Conservation (phyloP, 345 rosid genomes). For the Populus ilicifolia region DNA sequence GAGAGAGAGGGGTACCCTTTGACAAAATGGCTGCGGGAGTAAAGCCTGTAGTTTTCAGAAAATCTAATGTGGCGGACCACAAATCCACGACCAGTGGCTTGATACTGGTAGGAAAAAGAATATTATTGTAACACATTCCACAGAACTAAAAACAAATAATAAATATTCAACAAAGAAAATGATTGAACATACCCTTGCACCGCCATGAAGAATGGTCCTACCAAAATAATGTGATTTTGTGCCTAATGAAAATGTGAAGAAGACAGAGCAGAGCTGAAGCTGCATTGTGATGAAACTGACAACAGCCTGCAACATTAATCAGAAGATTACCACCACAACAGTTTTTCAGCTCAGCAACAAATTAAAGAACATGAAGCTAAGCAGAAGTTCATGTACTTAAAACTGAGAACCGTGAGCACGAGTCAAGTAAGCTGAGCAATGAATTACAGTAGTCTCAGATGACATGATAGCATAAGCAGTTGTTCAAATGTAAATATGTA, state of each 20-base stretch:
- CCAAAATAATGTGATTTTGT: slow-evolving; percentile 96
- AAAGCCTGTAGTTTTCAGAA: slow-evolving; percentile 88
- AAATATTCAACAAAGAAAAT: slow-evolving; percentile 8
- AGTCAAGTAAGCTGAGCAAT: not conserved
- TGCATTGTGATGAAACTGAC: slow-evolving; percentile 93
- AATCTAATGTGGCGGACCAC: slow-evolving; percentile 90
- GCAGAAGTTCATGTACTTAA: not conserved
- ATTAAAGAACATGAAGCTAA: not conserved
- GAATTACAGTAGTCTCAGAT: not conserved
- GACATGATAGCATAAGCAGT: not conserved
- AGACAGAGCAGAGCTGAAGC: slow-evolving; percentile 89
- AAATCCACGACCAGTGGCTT: slow-evolving; percentile 97
- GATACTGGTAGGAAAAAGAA: slow-evolving; percentile 54
- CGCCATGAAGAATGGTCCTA: slow-evolving; percentile 95
- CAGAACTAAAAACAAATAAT: not conserved
- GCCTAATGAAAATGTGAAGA: slow-evolving; percentile 96
- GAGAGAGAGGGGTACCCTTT: slow-evolving; percentile 57
- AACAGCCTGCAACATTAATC: slow-evolving; percentile 61
- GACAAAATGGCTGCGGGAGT: slow-evolving; percentile 95
- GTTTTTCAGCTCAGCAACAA: not conserved
- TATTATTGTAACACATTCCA: slow-evolving; percentile 13
- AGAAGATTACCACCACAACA: slow-evolving; percentile 7
- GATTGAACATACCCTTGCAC: slow-evolving; percentile 64
- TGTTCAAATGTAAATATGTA: not conserved
- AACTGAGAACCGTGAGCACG: not conserved